Conservation (phyloP, 1,139 yeast genomes). For the Taiozyma sp. region DNA sequence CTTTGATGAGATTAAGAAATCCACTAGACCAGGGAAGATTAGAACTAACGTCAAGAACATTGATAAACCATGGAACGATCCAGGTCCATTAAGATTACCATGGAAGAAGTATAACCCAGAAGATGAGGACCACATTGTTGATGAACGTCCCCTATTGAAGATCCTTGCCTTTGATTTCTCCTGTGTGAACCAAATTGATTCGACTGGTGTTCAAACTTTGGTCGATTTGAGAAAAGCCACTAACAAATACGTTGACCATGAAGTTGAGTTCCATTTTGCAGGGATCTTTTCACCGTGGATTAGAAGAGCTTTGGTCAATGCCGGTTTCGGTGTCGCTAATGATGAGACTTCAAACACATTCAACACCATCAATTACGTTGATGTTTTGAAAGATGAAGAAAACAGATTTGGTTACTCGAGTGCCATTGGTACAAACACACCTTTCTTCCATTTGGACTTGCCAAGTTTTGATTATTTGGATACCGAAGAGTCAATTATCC, state of each 20-base stretch:
- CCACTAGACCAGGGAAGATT: constrained; percentile 57
- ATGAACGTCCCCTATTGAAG: constrained; percentile 59
- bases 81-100: constrained; percentile 48
- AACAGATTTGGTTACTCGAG: constrained; percentile 29
- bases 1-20: constrained; percentile 57
- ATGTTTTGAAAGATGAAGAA: constrained; percentile 25
- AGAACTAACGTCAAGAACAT: constrained; percentile 43
- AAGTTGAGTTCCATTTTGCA: constrained; percentile 85
- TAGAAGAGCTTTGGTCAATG: constrained; percentile 65
- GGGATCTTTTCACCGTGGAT: constrained; percentile 87
- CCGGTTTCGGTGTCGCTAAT: constrained; percentile 70
- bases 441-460: constrained; percentile 83
- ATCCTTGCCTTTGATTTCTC: constrained; percentile 79
- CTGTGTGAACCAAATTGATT: constrained; percentile 67
- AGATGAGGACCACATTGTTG: constrained; percentile 26
- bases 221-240: constrained; percentile 72
- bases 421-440: constrained; percentile 67
- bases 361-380: constrained; percentile 23
- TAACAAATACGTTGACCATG: constrained; percentile 71
- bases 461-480: constrained; percentile 52
- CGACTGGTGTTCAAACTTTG: constrained; percentile 73
- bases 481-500: constrained; percentile 14
- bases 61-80: constrained; percentile 89
- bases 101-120: constrained; percentile 21
- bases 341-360: constrained; percentile 21